Evolutionary conservation across 495 filamentous ascomycete genomes (phyloP).

Genomic region (Penicillium coprophilum): DNA sequence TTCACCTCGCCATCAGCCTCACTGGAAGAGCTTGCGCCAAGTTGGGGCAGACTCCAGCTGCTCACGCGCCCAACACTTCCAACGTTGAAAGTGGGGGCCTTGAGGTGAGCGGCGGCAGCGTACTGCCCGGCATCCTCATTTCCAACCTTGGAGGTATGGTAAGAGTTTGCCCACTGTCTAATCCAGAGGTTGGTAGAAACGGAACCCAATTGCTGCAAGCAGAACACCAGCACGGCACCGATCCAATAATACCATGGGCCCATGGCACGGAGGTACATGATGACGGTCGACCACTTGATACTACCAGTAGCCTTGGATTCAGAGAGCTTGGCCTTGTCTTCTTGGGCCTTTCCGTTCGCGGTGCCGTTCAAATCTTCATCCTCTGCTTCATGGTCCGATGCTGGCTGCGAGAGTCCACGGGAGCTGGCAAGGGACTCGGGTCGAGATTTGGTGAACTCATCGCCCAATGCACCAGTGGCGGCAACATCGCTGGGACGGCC

Average conservation of each 20-base stretch:
- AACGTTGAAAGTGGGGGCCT: constrained; percentile 43
- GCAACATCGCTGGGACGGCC: constrained; percentile 76
- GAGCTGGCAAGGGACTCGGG: constrained; percentile 66
- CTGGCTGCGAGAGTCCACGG: constrained; percentile 67
- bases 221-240: constrained; percentile 69
- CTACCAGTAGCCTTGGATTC: constrained; percentile 81
- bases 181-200: constrained; percentile 94
- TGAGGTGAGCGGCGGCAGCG: constrained; percentile 41
- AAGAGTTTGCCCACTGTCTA: constrained; percentile 78
- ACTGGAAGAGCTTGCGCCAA: constrained; percentile 24
- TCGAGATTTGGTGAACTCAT: constrained; percentile 73
- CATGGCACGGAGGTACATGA: constrained; percentile 84
- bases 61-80: constrained; percentile 40
- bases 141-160: constrained; percentile 36
- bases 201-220: constrained; percentile 73
- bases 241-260: constrained; percentile 95
- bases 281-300: constrained; percentile 81
- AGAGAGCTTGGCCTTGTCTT: constrained; percentile 51
- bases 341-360: constrained; percentile 32
- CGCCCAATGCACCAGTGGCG: constrained; percentile 78
- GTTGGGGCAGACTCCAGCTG: constrained; percentile 29
- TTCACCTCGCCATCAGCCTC: constrained; percentile 59
- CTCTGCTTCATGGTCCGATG: constrained; percentile 55
- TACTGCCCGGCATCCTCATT: constrained; percentile 36
- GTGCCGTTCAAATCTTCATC: constrained; percentile 43